These are phyloP conservation scores for Hordeum pubiflorum DNA, from an alignment of 202 grass and related monocot species.

Conservation along the genomic window DNA sequence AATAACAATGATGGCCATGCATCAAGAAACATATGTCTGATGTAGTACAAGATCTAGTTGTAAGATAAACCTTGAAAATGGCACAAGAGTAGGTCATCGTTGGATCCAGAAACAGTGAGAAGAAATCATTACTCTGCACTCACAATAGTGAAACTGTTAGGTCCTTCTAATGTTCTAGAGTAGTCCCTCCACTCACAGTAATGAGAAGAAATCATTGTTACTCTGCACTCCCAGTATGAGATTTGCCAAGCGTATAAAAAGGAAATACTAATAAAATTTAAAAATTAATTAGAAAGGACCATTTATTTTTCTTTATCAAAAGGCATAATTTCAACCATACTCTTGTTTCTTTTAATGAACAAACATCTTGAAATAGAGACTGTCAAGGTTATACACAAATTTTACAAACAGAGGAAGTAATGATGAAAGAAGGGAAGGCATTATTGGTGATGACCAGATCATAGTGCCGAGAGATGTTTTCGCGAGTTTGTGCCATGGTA, in stretches of 20 bases:
- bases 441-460: slow-evolving; percentile 41
- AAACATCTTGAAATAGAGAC: neutral
- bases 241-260: neutral
- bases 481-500: slow-evolving; percentile 61
- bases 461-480: slow-evolving; percentile 77
- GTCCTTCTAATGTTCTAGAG: neutral
- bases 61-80: slow-evolving; percentile 45
- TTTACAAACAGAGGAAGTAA: neutral
- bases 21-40: neutral
- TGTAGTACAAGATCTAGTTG: neutral
- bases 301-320: too few relatives aligned
- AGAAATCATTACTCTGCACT: slow-evolving; percentile 72
- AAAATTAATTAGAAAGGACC: too few relatives aligned
- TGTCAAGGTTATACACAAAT: neutral
- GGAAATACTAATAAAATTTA: too few relatives aligned
- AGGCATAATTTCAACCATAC: neutral
- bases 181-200: neutral
- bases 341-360: too few relatives aligned
- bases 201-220: too few relatives aligned
- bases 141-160: neutral
- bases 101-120: slow-evolving; percentile 76
- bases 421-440: neutral
- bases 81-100: slow-evolving; percentile 83
- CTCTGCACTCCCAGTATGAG: neutral
- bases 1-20: neutral